Base-by-base conservation (phyloP, 2,329 filamentous ascomycete species). In the Fusarium paranaense region DNA sequence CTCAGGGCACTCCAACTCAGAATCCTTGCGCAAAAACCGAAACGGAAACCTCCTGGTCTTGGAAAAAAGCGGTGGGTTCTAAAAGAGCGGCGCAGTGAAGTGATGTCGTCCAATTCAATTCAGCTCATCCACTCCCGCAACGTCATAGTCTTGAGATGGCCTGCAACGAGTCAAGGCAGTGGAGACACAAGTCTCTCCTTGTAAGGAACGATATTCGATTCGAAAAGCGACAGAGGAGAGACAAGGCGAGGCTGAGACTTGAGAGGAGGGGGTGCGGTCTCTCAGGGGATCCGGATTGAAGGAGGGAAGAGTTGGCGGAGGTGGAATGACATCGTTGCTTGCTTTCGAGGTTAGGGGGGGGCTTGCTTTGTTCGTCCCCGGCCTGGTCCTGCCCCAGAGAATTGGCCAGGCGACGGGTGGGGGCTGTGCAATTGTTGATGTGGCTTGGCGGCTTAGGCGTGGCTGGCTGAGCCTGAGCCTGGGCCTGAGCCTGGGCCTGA, bases 321-420 rank as follows among this genome's bases (percentile, higher is more conserved):
- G 69, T 78, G 70, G 72, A 77, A 77, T 78, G 77, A 78, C 77
- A 78, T 78, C 77, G 64, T 69, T 69, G 65, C 60, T 62, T 69
- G 66, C 64, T 70, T 58, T 71, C 63, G 61, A 75, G 61, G 61
- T 74, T 67, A 73, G 75, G 75, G 73, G 73, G 72, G 72, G 72
- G 75, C 63, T 71, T 68, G 71, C 65, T 70, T 67, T 73, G 64
- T 72, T 74, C 71, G 71, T 69, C 72, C 57, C 47, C 32, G 57
- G 54, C 20, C 61, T 71, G 71, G 70, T 69, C 75, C 47, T 52
- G 47, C 47, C 47, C 74, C 75, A 70, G 77, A 54, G 72, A 42
- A 74, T 78, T 81, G 80, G 67, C 80, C 78, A 72, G 80, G 78
- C 80, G 80, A 81, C 80, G 73, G 69, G 65, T 70, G 76, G 76